phyloP scores from a whole-genome alignment of 345 rosid genomes.

The Sonneratia caseolaris region DNA sequence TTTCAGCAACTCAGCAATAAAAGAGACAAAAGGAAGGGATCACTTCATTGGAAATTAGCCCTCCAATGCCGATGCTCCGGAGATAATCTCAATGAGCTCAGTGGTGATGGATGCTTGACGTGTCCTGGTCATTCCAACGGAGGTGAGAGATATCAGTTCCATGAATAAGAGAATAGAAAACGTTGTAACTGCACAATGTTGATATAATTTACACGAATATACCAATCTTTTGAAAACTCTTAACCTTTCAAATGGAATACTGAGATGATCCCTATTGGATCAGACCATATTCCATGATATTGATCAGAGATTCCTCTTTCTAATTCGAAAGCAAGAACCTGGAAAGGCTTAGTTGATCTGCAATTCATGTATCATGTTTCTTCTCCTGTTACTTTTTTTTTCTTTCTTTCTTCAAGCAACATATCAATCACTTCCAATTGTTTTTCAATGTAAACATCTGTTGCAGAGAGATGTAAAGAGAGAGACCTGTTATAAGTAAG shows the following conservation, averaged over 20 bases:
- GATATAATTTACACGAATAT: neutral
- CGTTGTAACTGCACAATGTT: too few species aligned
- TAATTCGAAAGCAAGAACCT: neutral
- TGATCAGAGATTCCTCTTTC: neutral
- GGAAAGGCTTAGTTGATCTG: neutral
- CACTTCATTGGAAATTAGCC: conserved; percentile 24
- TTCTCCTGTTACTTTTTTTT: too few species aligned
- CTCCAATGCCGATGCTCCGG: conserved; percentile 89
- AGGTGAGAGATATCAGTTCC: neutral
- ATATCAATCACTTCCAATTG: neutral
- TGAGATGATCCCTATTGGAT: neutral
- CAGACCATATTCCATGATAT: neutral
- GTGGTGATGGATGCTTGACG: conserved; percentile 99
- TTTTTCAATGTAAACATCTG: neutral
- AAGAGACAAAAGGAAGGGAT: neutral
- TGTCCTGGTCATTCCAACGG: conserved; percentile 42
- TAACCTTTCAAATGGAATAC: neutral
- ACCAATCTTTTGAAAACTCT: neutral
- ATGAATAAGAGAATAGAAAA: neutral
- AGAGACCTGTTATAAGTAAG: conserved; percentile 65
- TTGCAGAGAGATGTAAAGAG: conserved; percentile 6
- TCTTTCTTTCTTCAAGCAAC: neutral
- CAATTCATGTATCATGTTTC: neutral
- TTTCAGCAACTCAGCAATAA: neutral
- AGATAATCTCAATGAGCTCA: conserved; percentile 91